Conservation (phyloP, 1,284 basidiomycete species). For the Cutaneotrichosporon sp. region DNA sequence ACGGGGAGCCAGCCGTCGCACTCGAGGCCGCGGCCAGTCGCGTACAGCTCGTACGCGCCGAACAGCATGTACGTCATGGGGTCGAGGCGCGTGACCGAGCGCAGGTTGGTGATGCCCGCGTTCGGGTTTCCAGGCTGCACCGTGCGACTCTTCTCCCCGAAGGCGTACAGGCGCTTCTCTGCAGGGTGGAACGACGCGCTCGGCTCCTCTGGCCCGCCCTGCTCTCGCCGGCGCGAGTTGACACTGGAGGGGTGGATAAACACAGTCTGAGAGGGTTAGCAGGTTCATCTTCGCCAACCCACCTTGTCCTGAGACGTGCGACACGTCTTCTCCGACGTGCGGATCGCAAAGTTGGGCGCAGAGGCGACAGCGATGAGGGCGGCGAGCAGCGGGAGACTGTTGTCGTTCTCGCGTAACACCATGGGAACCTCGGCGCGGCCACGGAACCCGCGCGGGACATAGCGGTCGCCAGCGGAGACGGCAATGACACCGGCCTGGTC, state of each 20-base stretch:
- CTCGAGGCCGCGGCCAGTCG: constrained; percentile 69
- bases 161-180: constrained; percentile 82
- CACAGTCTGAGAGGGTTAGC: constrained; percentile 31
- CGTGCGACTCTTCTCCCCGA: constrained; percentile 81
- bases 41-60: constrained; percentile 76
- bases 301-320: constrained; percentile 88
- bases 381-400: constrained; percentile 76
- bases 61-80: constrained; percentile 91
- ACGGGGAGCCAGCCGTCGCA: constrained; percentile 93
- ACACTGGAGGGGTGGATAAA: constrained; percentile 83
- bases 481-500: constrained; percentile 80
- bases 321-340: constrained; percentile 70
- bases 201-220: constrained; percentile 56
- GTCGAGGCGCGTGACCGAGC: constrained; percentile 83
- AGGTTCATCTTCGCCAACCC: constrained; percentile 30
- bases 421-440: constrained; percentile 58
- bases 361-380: constrained; percentile 83
- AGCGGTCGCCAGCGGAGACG: constrained; percentile 66
- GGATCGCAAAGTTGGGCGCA: constrained; percentile 92
- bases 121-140: constrained; percentile 43
- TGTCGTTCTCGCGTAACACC: constrained; percentile 71
- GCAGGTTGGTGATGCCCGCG: constrained; percentile 56
- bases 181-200: constrained; percentile 53
- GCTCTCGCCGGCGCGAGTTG: constrained; percentile 71
- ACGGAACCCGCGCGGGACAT: constrained; percentile 31